phyloP scores from a whole-genome alignment of 2,329 filamentous ascomycete species.

The Sordariomycetes sp. region DNA sequence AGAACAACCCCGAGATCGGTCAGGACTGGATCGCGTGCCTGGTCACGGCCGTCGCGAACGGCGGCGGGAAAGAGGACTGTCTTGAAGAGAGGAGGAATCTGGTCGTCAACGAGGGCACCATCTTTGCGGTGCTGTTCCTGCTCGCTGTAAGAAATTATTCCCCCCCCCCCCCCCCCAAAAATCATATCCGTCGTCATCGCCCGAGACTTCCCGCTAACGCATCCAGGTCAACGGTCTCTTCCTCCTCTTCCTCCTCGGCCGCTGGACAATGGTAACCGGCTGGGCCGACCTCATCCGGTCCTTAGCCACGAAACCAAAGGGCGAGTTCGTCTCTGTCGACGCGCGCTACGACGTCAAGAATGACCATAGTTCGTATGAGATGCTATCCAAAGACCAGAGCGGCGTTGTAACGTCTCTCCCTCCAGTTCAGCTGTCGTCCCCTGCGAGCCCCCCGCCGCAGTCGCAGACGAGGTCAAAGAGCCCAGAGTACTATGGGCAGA shows the following conservation, averaged over 20 bases:
- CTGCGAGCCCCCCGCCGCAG: constrained; percentile 5
- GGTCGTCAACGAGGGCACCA: constrained; percentile 61
- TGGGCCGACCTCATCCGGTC: constrained; percentile 57
- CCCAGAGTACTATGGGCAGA: constrained; percentile 41
- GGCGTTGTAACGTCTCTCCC: constrained; percentile 37
- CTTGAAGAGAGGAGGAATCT: constrained; percentile 43
- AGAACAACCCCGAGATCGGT: constrained; percentile 39
- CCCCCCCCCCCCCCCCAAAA: neutral
- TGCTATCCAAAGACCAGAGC: constrained; percentile 52
- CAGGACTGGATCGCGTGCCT: constrained; percentile 62
- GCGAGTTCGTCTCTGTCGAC: constrained; percentile 84
- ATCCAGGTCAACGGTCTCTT: constrained; percentile 69
- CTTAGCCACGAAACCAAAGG: constrained; percentile 37
- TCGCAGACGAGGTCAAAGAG: constrained; percentile 29
- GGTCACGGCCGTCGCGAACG: constrained; percentile 19
- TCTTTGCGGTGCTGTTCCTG: constrained; percentile 71
- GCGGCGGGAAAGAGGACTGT: constrained; percentile 54
- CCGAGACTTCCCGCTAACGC: neutral
- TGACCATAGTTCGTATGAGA: constrained; percentile 64
- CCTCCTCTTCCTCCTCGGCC: constrained; percentile 68
- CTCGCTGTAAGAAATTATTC: constrained; percentile 48
- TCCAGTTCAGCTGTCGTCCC: constrained; percentile 13
- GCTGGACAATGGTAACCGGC: constrained; percentile 71
- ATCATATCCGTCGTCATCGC: no score
- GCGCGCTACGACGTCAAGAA: constrained; percentile 49